Conservation (phyloP, 768 basidiomycete species). For the Leccinum sublutescens region DNA sequence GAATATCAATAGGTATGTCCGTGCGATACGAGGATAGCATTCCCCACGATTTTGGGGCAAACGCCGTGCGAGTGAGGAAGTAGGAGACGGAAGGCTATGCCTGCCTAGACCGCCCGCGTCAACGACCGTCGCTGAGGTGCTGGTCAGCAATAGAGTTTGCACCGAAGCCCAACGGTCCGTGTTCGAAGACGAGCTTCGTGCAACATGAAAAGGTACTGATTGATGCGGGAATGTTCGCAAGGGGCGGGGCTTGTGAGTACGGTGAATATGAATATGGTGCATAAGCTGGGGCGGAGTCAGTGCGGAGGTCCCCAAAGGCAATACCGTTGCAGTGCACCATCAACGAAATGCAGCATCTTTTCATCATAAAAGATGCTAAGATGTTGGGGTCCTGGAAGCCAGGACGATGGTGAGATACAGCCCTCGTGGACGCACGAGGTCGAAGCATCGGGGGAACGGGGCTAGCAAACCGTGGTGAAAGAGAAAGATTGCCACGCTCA, state of each 20-base stretch:
- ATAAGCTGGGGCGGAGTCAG: neutral
- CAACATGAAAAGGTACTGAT: neutral
- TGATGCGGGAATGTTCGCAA: neutral
- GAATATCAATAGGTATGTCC: neutral
- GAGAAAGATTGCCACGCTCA: neutral
- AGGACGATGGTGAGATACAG: neutral
- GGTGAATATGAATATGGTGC: neutral
- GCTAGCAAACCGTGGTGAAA: neutral
- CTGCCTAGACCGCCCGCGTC: neutral
- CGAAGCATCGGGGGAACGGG: neutral
- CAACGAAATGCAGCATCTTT: conserved; percentile 1
- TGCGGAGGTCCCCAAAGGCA: conserved; percentile 8
- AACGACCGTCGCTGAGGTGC: conserved; percentile 12
- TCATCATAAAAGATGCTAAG: conserved; percentile 6
- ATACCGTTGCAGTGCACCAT: conserved; percentile 11
- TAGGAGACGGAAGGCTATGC: conserved; percentile 7
- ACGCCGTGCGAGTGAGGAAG: conserved; percentile 1
- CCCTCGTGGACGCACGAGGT: conserved; percentile 2
- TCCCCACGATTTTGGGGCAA: conserved; percentile 1
- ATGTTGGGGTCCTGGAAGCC: neutral
- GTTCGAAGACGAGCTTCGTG: neutral
- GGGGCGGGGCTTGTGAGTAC: neutral
- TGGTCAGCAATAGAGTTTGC: conserved; percentile 13
- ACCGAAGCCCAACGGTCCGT: neutral
- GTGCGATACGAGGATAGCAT: neutral